Percentiles rank a stretch among this genome's conserved stretches.
These are phyloP conservation scores for Pseudogymnoascus sp. DNA, from an alignment of 2,329 filamentous ascomycete species.

Conservation along the genomic window DNA sequence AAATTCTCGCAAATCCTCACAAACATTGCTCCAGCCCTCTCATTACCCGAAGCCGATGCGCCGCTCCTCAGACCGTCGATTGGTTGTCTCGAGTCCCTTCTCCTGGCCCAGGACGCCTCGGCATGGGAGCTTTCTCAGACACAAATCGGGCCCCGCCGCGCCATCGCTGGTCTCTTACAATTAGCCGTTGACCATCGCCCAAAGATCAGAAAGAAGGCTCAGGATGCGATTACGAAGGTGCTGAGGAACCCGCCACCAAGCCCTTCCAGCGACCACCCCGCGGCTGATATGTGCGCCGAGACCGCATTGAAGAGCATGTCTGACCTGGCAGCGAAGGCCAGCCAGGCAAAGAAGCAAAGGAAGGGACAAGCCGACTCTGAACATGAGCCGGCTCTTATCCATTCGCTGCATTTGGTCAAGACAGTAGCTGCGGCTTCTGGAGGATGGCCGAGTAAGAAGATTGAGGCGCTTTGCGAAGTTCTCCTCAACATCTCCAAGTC, in stretches of 20 bases:
- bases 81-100: conserved; percentile 84
- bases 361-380: conserved; percentile 46
- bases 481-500: conserved; percentile 81
- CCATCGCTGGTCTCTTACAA: conserved; percentile 75
- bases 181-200: conserved; percentile 80
- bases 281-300: conserved; percentile 92
- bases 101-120: conserved; percentile 77
- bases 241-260: conserved; percentile 81
- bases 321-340: conserved; percentile 59
- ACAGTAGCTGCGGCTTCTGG: conserved; percentile 77
- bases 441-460: conserved; percentile 94
- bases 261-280: conserved; percentile 87
- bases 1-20: conserved; percentile 93
- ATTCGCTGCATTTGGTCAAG: conserved; percentile 87
- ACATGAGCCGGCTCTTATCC: conserved; percentile 78
- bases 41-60: conserved; percentile 73
- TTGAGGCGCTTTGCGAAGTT: conserved; percentile 83
- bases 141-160: conserved; percentile 77
- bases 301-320: conserved; percentile 74
- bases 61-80: conserved; percentile 80
- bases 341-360: conserved; percentile 59
- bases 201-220: conserved; percentile 88
- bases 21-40: conserved; percentile 74
- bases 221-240: conserved; percentile 78
- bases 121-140: conserved; percentile 82